A percentile compares a stretch with the other conserved stretches of the same genome.
Evolutionary conservation across 1,284 basidiomycete species (phyloP).

Genomic region (Naganishia cerealis): DNA sequence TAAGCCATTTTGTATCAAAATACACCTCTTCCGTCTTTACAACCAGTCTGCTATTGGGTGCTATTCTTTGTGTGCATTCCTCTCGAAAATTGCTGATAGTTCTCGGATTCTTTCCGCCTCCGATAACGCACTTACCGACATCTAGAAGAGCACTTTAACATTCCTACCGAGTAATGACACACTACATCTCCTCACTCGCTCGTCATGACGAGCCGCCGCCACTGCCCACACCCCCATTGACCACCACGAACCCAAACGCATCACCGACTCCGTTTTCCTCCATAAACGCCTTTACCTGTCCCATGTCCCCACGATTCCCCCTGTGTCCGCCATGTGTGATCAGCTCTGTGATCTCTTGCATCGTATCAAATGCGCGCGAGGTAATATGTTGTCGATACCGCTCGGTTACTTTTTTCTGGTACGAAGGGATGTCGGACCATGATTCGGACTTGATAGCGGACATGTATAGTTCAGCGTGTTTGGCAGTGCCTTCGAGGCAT

Average conservation of each 20-base stretch:
- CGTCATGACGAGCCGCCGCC: not conserved
- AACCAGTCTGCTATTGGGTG: too few relatives aligned
- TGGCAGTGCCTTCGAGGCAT: conserved; percentile 53
- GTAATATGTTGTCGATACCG: conserved; percentile 48
- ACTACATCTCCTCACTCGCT: not conserved
- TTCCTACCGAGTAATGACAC: not conserved
- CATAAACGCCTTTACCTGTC: conserved; percentile 53
- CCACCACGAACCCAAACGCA: conserved; percentile 52
- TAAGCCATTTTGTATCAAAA: too few relatives aligned
- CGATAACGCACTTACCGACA: not conserved
- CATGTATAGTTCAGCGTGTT: conserved; percentile 52
- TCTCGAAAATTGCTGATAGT: too few relatives aligned
- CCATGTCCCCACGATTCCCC: conserved; percentile 56
- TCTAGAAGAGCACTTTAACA: not conserved
- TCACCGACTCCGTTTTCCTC: conserved; percentile 53
- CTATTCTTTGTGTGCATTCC: too few relatives aligned
- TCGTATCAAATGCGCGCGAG: conserved; percentile 47
- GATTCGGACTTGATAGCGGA: conserved; percentile 54
- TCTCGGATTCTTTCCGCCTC: too few relatives aligned
- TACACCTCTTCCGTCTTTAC: too few relatives aligned
- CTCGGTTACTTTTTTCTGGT: conserved; percentile 56
- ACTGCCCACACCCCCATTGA: conserved; percentile 13
- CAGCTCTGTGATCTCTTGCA: conserved; percentile 54
- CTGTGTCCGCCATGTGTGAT: conserved; percentile 52
- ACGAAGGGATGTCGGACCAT: conserved; percentile 56